These are phyloP conservation scores for Sherardia arvensis DNA, from an alignment of 257 asterid species.

Conservation along the genomic window DNA sequence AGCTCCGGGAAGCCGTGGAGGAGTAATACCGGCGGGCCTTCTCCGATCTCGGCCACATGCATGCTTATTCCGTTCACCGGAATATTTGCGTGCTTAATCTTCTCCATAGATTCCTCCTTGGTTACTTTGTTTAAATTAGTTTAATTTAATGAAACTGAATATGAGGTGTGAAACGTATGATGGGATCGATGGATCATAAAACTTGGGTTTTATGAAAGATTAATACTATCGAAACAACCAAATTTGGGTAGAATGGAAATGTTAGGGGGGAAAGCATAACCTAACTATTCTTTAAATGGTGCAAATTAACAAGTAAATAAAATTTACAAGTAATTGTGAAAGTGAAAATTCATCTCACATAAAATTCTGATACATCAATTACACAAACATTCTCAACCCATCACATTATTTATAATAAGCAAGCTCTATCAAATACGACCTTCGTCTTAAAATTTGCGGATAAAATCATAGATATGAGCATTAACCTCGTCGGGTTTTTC, in stretches of 20 bases:
- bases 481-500: slow-evolving; percentile 24
- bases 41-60: slow-evolving; percentile 85
- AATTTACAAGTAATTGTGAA: too few relatives aligned
- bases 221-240: background rate
- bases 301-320: background rate
- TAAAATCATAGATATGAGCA: slow-evolving; percentile 22
- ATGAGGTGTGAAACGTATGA: too few relatives aligned
- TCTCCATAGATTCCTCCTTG: slow-evolving; percentile 43
- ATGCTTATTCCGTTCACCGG: slow-evolving; percentile 55
- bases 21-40: slow-evolving; percentile 72
- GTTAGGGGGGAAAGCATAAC: background rate
- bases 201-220: too few relatives aligned
- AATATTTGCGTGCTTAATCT: slow-evolving; percentile 45
- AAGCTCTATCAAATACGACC: background rate
- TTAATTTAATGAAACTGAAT: too few relatives aligned
- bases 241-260: background rate
- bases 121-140: background rate
- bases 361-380: background rate
- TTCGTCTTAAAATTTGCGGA: slow-evolving; percentile 13
- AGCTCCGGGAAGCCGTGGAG: slow-evolving; percentile 97
- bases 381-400: background rate
- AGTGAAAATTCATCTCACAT: too few relatives aligned
- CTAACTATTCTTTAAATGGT: background rate
- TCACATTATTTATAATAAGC: too few relatives aligned
- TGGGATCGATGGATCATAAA: too few relatives aligned